phyloP scores from a whole-genome alignment of 2,329 filamentous ascomycete genomes.

The Cordyceps cateniannulata region DNA sequence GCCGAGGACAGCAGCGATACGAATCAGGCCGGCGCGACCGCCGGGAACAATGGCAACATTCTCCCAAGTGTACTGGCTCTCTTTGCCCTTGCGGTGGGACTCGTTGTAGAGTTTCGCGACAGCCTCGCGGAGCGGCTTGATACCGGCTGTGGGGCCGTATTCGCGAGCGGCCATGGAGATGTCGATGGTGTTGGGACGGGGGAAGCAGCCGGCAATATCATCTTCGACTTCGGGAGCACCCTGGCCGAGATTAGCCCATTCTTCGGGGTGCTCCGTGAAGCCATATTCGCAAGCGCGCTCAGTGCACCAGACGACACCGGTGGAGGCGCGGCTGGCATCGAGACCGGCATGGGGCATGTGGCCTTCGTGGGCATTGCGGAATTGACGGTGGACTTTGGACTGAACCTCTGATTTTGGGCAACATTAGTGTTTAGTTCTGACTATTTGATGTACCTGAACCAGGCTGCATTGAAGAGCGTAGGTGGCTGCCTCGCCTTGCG shows the following conservation, averaged over 20 bases:
- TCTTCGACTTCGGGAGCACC: slow-evolving; percentile 92
- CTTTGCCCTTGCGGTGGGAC: slow-evolving; percentile 81
- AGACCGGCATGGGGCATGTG: slow-evolving; percentile 87
- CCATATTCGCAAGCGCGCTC: slow-evolving; percentile 86
- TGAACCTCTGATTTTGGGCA: slow-evolving; percentile 55
- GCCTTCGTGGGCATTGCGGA: slow-evolving; percentile 83
- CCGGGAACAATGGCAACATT: slow-evolving; percentile 96
- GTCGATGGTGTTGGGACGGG: slow-evolving; percentile 71
- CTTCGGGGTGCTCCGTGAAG: slow-evolving; percentile 71
- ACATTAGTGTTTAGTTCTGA: neutral
- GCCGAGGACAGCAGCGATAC: slow-evolving; percentile 88
- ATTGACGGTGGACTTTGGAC: slow-evolving; percentile 82
- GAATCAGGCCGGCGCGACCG: slow-evolving; percentile 84
- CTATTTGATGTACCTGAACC: neutral
- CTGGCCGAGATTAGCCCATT: slow-evolving; percentile 92
- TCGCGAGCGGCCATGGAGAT: slow-evolving; percentile 74
- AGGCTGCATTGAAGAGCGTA: neutral
- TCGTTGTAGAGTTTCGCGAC: slow-evolving; percentile 91
- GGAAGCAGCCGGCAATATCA: slow-evolving; percentile 84
- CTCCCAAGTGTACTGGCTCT: slow-evolving; percentile 91
- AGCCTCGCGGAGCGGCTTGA: slow-evolving; percentile 81
- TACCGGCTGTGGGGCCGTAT: slow-evolving; percentile 90
- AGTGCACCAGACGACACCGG: slow-evolving; percentile 89
- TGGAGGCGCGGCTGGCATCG: slow-evolving; percentile 80
- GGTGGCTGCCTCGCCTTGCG: neutral